Conservation (phyloP, 768 basidiomycete genomes). For the Cystofilobasidium macerans region DNA sequence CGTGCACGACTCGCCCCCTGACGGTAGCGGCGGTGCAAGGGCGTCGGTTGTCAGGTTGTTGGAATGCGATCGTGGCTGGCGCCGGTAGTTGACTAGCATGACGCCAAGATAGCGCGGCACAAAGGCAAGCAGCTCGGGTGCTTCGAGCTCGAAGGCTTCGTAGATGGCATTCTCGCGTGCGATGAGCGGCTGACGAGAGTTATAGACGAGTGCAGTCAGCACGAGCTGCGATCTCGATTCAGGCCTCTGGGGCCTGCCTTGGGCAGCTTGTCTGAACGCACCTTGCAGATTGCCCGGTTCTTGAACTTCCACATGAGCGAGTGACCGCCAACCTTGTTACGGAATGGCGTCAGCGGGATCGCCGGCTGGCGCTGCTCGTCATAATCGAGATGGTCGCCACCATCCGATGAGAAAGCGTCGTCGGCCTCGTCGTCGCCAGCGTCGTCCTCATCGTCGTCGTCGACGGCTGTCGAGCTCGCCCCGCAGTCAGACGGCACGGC, state of each 20-base stretch:
- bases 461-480: not conserved
- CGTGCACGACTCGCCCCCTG: not conserved
- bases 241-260: too few species aligned
- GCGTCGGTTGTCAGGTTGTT: constrained; percentile 6
- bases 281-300: constrained; percentile 95
- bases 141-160: constrained; percentile 86
- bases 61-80: constrained; percentile 43
- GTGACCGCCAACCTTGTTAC: constrained; percentile 96
- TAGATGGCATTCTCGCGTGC: constrained; percentile 96
- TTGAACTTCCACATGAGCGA: constrained; percentile 96
- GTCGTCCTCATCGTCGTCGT: not conserved
- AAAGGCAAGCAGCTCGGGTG: constrained; percentile 80
- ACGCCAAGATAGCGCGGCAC: constrained; percentile 98
- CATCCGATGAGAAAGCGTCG: not conserved
- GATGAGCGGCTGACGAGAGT: constrained; percentile 63
- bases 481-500: not conserved
- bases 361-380: constrained; percentile 38
- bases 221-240: not conserved
- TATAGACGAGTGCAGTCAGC: constrained; percentile 29
- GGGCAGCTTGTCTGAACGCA: too few species aligned
- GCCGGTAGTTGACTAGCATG: constrained; percentile 92
- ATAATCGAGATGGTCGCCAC: constrained; percentile 10
- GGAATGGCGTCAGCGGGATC: constrained; percentile 86
- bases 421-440: not conserved
- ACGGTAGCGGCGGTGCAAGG: not conserved